Evolutionary conservation across 2,329 filamentous ascomycete genomes (phyloP), one percentile per base, ranked within the genome.

Genomic region (Penicillium sp.): DNA sequence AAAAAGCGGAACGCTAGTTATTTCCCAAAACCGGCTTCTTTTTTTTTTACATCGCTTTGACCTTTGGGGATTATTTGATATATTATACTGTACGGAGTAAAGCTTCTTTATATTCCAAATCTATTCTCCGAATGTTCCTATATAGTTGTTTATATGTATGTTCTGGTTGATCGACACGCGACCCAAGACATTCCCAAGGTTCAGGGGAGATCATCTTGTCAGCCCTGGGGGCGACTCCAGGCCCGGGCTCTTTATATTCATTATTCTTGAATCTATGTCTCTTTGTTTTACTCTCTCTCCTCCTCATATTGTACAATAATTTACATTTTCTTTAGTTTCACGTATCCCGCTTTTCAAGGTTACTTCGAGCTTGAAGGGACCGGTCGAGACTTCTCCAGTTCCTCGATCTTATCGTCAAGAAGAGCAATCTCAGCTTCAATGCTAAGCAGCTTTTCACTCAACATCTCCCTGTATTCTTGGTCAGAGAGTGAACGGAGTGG

Each of bases 401-500:
- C 79, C 48, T 80, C 82, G 64, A 94, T 90, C 68, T 85, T 86
- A 54, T 93, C 90, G 67, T 94, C 89, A 37, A 93, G 80, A 6
- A 94, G 73, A 0, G 89, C 86, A 72, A 94, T 91, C 60, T 93
- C 89, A 1, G 85, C 89, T 63, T 94, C 88, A 3, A 93, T 77
- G 61, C 80, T 82, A 27, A 93, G 71, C 41, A 91, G 76, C 74
- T 88, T 91, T 71, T 93, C 89, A 31, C 81, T 79, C 67, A 94
- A 78, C 76, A 91, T 86, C 1, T 81, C 76, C 58, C 84, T 82
- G 69, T 94, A 94, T 65, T 94, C 86, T 27, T 88, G 82, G 64
- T 94, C 87, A 0, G 85, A 85, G 27, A 94, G 76, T 13, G 84
- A 82, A 66, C 82, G 88, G 61, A 94, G 79, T 0, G 90, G 90